Conservation (phyloP, 345 rosid species). For the Reutealis trisperma region DNA sequence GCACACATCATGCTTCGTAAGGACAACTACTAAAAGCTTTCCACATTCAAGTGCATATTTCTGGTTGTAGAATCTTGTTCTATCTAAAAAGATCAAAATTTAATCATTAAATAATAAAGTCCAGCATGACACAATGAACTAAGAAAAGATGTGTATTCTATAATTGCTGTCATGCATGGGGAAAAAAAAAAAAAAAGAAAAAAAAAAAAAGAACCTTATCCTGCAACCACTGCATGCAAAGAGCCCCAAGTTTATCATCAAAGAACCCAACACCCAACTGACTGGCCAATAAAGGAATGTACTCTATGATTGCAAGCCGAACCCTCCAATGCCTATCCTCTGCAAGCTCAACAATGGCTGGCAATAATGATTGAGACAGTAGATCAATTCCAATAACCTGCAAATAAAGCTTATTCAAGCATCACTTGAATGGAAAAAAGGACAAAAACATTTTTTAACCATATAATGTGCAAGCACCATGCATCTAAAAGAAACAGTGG, state of each 20-base stretch:
- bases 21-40: background rate
- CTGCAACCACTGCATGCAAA: conserved; percentile 97
- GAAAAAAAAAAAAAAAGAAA: background rate
- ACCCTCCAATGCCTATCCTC: conserved; percentile 99
- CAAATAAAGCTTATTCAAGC: conserved; percentile 8
- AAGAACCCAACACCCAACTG: conserved; percentile 95
- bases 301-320: conserved; percentile 92
- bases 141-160: background rate
- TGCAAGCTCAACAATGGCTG: conserved; percentile 97
- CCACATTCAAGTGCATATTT: background rate
- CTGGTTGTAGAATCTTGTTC: background rate
- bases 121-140: background rate
- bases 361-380: conserved; percentile 84
- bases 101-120: background rate
- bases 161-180: background rate
- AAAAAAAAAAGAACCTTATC: conserved; percentile 64
- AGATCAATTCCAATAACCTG: conserved; percentile 98
- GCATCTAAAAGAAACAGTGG: background rate
- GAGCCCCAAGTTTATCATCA: conserved; percentile 89
- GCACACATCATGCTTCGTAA: background rate
- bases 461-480: background rate
- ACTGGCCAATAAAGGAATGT: conserved; percentile 91
- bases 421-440: background rate
- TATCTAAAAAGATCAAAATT: background rate
- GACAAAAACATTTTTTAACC: background rate